Evolutionary conservation across 768 basidiomycete species (phyloP), one percentile per base, ranked within the genome.

Genomic region (Lactarius hatsudake): DNA sequence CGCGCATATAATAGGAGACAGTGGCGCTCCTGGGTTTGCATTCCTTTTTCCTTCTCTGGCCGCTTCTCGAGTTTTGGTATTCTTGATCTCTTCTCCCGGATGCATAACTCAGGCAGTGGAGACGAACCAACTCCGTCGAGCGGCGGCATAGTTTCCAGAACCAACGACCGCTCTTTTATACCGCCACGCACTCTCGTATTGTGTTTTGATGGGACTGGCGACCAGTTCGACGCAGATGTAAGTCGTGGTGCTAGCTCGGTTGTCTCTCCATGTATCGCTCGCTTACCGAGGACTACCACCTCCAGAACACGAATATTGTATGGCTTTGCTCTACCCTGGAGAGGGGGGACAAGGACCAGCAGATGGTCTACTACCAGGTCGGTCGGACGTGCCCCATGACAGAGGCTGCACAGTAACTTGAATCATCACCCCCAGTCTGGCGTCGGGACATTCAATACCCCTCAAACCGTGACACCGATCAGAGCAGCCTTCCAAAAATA

Each of bases 321-420:
- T 83, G 87, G 63, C 78, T 91, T 62, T 86, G 89, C 72, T 83
- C 87, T 5, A 82, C 88, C 82, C 75, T 91, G 66, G 86, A 85
- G 78, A 91, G 90, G 74, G 86, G 87, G 59, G 82, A 87, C 67
- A 78, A 79, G 32, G 68, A 73, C 13, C 77, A 86, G 63, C 90
- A 91, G 72, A 79, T 90, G 74, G 88, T 89, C 1, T 91, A 91
- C 70, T 91, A 91, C 73, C 90, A 91, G 79, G 89, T 85, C 60
- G 10, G 62, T 53, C 26, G 13, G 48, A 13, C 48, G 48, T 23
- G 2, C 15, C 10, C 15, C 5, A 65, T 58, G 51, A 40, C 45
- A 48, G 40, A 53, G 36, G 26, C 23, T 5, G 34, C 36, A 13
- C 23, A 12, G 53, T 54, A 61, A 26, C 57, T 23, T 40, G 13